A percentile compares a stretch with the other conserved stretches of the same genome.
Conservation (phyloP, 306 rosid species). For the Castanopsis chinensis region DNA sequence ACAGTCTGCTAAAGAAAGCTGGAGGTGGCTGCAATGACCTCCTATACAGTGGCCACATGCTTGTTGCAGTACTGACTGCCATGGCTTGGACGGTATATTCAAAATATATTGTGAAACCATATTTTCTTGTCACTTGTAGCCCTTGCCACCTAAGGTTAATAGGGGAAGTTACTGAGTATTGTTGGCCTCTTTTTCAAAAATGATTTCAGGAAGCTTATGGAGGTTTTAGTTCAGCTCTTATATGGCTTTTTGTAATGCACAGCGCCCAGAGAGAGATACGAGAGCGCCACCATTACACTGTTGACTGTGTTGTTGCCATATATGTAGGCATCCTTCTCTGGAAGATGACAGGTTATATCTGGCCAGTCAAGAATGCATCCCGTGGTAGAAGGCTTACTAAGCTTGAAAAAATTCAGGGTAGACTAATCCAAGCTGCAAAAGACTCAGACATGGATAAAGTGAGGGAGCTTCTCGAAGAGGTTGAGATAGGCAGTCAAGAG, state of each 20-base stretch:
- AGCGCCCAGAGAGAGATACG: constrained; percentile 94
- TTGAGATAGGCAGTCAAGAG: constrained; percentile 53
- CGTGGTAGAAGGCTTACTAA: constrained; percentile 37
- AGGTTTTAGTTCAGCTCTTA: constrained; percentile 77
- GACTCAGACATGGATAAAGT: constrained; percentile 76
- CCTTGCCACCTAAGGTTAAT: constrained; percentile 11
- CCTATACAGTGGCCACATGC: constrained; percentile 91
- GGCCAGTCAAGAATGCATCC: constrained; percentile 45
- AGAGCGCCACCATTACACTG: constrained; percentile 86
- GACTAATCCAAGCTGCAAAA: constrained; percentile 77
- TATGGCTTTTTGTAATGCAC: constrained; percentile 83
- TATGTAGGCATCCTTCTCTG: constrained; percentile 89
- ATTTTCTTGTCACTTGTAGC: neutral
- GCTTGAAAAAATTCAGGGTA: constrained; percentile 71
- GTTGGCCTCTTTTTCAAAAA: constrained; percentile 7
- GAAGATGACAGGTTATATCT: constrained; percentile 86
- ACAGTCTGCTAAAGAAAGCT: constrained; percentile 71
- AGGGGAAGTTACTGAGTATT: constrained; percentile 10
- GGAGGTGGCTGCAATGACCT: constrained; percentile 99
- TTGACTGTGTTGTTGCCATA: constrained; percentile 79
- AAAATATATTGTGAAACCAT: constrained; percentile 10
- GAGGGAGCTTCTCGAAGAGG: constrained; percentile 75
- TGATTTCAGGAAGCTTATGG: constrained; percentile 90
- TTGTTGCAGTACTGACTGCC: constrained; percentile 93
- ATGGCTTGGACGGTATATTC: constrained; percentile 96